These are phyloP conservation scores for Trichophyton benhamiae DNA, from an alignment of 2,329 filamentous ascomycete species.

Conservation along the genomic window DNA sequence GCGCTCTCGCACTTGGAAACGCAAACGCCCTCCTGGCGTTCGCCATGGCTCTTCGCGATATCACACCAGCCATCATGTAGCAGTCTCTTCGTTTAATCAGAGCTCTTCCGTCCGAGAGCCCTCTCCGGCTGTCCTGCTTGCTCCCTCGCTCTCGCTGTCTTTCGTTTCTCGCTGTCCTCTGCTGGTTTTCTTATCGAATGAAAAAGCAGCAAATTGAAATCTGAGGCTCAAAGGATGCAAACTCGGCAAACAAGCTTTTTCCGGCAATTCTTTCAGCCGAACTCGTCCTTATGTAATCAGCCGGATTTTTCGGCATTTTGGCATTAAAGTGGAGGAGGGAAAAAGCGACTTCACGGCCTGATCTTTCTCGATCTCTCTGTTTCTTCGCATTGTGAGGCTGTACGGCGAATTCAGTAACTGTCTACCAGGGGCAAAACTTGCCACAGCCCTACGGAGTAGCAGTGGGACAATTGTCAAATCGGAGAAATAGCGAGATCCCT, in stretches of 20 bases:
- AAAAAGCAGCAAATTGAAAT: constrained; percentile 2
- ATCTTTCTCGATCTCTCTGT: too few species aligned
- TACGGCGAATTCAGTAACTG: too few species aligned
- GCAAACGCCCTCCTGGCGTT: constrained; percentile 2
- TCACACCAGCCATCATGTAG: not conserved
- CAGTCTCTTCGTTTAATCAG: not conserved
- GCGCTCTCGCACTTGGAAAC: not conserved
- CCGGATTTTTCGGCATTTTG: not conserved
- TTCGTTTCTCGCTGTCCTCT: not conserved
- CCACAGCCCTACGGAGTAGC: not conserved
- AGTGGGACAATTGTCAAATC: not conserved
- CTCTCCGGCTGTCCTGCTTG: not conserved
- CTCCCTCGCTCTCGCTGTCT: not conserved
- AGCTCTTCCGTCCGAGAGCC: not conserved
- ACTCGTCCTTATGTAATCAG: constrained; percentile 1
- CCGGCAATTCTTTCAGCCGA: not conserved
- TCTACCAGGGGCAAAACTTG: too few species aligned
- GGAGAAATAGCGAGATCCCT: not conserved
- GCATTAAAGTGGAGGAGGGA: not conserved
- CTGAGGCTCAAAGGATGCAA: constrained; percentile 6
- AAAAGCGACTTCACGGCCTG: not conserved
- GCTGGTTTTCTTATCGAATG: constrained; percentile 1
- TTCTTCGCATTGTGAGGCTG: too few species aligned
- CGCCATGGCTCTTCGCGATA: constrained; percentile 5
- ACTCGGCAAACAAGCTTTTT: constrained; percentile 8